phyloP scores from a whole-genome alignment of 352 stramenopile species.

The Thalassiosira exigua region DNA sequence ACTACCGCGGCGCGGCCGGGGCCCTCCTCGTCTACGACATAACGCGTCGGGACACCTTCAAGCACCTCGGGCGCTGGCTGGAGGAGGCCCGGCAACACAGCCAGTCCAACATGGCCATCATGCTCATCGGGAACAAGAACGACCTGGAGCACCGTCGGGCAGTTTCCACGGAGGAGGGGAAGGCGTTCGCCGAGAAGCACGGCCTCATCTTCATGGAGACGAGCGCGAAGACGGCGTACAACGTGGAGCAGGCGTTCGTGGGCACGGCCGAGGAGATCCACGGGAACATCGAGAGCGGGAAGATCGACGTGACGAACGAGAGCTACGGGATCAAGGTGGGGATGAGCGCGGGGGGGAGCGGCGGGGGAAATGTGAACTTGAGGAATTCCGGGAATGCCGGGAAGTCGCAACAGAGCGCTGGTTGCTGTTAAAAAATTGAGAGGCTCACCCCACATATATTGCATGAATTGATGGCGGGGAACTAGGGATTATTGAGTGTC shows the following conservation, averaged over 20 bases:
- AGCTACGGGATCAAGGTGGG: constrained; percentile 85
- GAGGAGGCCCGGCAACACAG: constrained; percentile 98
- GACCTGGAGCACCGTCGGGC: constrained; percentile 94
- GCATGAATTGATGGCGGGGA: too few relatives aligned
- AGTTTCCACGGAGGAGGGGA: constrained; percentile 97
- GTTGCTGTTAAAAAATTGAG: constrained; percentile 18
- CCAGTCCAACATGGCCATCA: constrained; percentile 99
- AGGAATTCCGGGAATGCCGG: constrained; percentile 14
- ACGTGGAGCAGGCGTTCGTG: constrained; percentile 96
- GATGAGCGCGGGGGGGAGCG: constrained; percentile 65
- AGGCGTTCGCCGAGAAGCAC: constrained; percentile 98
- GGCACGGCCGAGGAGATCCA: constrained; percentile 85
- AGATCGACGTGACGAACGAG: constrained; percentile 85
- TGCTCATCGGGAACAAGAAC: constrained; percentile 99
- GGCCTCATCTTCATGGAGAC: constrained; percentile 99
- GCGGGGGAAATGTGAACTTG: constrained; percentile 39
- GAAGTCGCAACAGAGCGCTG: constrained; percentile 24
- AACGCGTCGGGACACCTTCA: constrained; percentile 98
- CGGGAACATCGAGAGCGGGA: constrained; percentile 83
- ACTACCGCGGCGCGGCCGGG: constrained; percentile 97
- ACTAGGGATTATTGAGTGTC: too few relatives aligned
- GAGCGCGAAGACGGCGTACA: constrained; percentile 97
- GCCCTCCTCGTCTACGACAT: constrained; percentile 99
- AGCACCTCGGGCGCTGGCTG: constrained; percentile 97
- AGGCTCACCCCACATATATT: too few relatives aligned